Conservation (phyloP, 768 basidiomycete species). For the Lentinula edodes region DNA sequence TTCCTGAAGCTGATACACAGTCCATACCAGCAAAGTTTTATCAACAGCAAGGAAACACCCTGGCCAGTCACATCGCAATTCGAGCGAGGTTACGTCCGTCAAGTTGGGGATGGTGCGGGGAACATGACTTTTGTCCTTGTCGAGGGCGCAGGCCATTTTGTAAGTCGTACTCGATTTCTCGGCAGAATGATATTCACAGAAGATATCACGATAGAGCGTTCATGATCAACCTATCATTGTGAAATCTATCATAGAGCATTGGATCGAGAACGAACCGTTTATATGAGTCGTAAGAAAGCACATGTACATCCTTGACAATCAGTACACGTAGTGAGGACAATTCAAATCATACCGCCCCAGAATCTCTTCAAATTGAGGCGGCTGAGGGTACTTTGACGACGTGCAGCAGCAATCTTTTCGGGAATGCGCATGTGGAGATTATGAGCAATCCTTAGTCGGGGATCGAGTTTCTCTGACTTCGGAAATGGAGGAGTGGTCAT, state of each 20-base stretch:
- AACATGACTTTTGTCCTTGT: slow-evolving; percentile 26
- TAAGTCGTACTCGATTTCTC: slow-evolving; percentile 9
- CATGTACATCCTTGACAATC: too few species aligned
- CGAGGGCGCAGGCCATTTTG: slow-evolving; percentile 26
- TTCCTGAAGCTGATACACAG: slow-evolving; percentile 20
- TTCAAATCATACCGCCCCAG: slow-evolving; percentile 5
- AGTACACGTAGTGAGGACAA: neutral
- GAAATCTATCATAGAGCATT: slow-evolving; percentile 18
- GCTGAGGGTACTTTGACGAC: neutral
- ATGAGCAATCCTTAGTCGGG: slow-evolving; percentile 1
- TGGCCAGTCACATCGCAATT: slow-evolving; percentile 15
- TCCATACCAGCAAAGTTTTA: slow-evolving; percentile 21
- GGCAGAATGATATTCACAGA: neutral
- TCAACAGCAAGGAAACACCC: slow-evolving; percentile 18
- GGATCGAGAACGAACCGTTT: slow-evolving; percentile 15
- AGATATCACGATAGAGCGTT: slow-evolving; percentile 10
- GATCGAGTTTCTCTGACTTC: neutral
- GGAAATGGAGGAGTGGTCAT: slow-evolving; percentile 7
- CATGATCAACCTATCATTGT: slow-evolving; percentile 17
- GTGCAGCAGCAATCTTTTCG: slow-evolving; percentile 4
- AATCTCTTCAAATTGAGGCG: slow-evolving; percentile 7
- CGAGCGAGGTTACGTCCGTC: slow-evolving; percentile 19
- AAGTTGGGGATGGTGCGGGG: slow-evolving; percentile 24
- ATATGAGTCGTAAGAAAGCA: neutral
- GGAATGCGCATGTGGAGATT: slow-evolving; percentile 5